Base-by-base conservation (phyloP, 306 rosid species). In the Rosa lucieae region DNA sequence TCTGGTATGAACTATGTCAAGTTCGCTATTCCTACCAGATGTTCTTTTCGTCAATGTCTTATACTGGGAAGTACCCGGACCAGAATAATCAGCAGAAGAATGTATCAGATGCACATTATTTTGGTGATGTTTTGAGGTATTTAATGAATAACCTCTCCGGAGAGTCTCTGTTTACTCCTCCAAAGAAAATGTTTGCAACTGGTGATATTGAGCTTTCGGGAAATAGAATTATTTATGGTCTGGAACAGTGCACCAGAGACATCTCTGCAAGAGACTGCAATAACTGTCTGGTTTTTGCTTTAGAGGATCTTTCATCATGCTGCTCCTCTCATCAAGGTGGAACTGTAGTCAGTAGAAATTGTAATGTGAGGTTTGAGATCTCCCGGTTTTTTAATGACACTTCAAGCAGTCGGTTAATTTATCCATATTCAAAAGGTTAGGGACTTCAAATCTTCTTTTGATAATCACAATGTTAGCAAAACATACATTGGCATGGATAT, bases 1-100 rank as follows among this genome's bases (percentile, higher is more conserved):
- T 90, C 17, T 92, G 97, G 97, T 88, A 88, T 74, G 88, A 92
- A 0, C 76, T 43, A 12, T 91, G 93, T 74, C 97, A 91, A 80
- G 83, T 89, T 48, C 86, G 83, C 18, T 91, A 88, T 82, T 86
- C 92, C n/a, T 80, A 75, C 79, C 84, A 75, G 80, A 86, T 39
- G 77, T 89, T 91, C 67, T 51, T 78, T 35, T 44, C 80, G 1
- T 20, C 5, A 3, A 56, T 42, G 75, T 75, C 23, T 62, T 89
- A 89, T 32, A 42, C 82, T 0, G 97, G 97, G 67, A 86, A 89
- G 76, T 83, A 65, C 42, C 86, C 87, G 0, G 29, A 46, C 10
- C 55, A 66, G 40, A 49, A 78, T 23, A 8, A 63, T 39, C 10
- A 37, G 67, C 74, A 80, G 74, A 82, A 82, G 78, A 71, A 8